Conservation (phyloP, 805 yeast species). For the Barnettozyma sp. region DNA sequence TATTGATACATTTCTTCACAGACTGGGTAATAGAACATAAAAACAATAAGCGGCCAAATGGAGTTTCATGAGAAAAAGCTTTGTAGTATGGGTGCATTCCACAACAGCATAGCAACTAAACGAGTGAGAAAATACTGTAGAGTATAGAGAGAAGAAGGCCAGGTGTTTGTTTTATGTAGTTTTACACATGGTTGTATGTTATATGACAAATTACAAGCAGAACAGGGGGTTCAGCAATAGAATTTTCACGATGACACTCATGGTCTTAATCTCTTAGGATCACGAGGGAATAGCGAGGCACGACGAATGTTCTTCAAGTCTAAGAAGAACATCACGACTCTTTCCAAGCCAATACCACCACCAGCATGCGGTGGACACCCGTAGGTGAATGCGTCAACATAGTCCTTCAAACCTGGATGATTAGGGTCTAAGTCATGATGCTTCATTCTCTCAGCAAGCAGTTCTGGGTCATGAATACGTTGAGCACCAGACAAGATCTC, state of each 20-base stretch:
- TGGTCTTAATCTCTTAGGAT: slow-evolving; percentile 91
- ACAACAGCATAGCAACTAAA: too few relatives aligned
- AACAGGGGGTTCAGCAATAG: too few relatives aligned
- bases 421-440: slow-evolving; percentile 78
- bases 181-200: too few relatives aligned
- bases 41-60: too few relatives aligned
- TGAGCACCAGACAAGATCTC: slow-evolving; percentile 99
- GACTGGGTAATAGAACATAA: too few relatives aligned
- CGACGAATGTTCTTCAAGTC: slow-evolving; percentile 96
- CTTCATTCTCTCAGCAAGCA: slow-evolving; percentile 74
- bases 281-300: slow-evolving; percentile 99
- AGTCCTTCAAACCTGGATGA: slow-evolving; percentile 80
- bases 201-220: too few relatives aligned
- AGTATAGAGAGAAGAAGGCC: too few relatives aligned
- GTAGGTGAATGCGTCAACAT: slow-evolving; percentile 84
- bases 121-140: too few relatives aligned
- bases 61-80: too few relatives aligned
- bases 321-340: slow-evolving; percentile 97
- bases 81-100: too few relatives aligned
- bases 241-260: slow-evolving; percentile 23
- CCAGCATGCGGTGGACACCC: slow-evolving; percentile 99
- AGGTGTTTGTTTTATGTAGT: too few relatives aligned
- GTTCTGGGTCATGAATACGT: slow-evolving; percentile 91
- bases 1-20: too few relatives aligned
- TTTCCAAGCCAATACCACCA: slow-evolving; percentile 98